Base-by-base conservation (phyloP, 2,329 filamentous ascomycete genomes). In the Cryphonectria naterciae region DNA sequence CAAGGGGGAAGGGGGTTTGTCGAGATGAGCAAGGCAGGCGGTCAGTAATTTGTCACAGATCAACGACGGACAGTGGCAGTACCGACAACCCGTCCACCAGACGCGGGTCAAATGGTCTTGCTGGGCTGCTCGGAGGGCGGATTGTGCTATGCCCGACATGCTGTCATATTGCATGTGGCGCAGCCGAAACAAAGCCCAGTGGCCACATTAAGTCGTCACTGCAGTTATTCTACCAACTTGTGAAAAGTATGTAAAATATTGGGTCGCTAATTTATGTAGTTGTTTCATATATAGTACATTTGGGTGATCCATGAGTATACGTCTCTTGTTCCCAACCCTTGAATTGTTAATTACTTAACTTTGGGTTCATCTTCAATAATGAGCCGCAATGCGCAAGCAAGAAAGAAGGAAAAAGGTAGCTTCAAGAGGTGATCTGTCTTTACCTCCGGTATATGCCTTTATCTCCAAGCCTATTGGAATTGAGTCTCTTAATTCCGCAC, bases 81-180 rank as follows among this genome's bases (percentile, higher is more conserved):
- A 68, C 67, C 67, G 67, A 68, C 28, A 62, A 13, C 56, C 67
- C 67, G 67, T 62, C 56, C 35, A 25, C 37, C n/a, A 43, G n/a
- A 19, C 56, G 5, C 39, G 10, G 28, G 28, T n/a, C n/a, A 39
- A 49, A 4, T 5, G 6, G 25, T 22, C 8, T 35, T 35, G 10
- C 56, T 28, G 22, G 61, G 37, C 28, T 56, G 52, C 39, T 60
- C 68, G 68, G 68, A 65, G 28, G 52, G 41, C 68, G 68, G 68
- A 28, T 35, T 11, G 52, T 66, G 64, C n/a, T 32, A 66, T 65
- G 46, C 28, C 68, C 68, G 68, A 61, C 41, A 60, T 66, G 63
- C 39, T 66, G 58, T 61, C 52, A 49, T 68, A 10, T 41, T 64
- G 60, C 62, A 52, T 35, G 43, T 54, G 32, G 67, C 58, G 35